These are phyloP conservation scores for Umbilicus rupestris DNA, from an alignment of 164 flowering plant species.

Conservation along the genomic window DNA sequence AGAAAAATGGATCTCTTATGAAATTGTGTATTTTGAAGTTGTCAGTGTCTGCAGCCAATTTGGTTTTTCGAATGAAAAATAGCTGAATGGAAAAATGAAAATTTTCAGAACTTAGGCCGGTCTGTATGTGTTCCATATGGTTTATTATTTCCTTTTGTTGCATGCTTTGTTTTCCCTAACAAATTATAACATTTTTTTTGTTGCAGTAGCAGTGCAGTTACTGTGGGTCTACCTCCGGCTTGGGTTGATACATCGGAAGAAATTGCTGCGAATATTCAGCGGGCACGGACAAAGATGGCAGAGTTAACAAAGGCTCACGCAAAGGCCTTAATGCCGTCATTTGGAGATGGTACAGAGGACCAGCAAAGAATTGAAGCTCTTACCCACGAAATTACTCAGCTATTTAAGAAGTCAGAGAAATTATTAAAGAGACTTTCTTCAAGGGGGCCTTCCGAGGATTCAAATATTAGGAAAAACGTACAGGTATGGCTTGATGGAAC, in stretches of 20 bases:
- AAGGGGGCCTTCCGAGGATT: conserved; percentile 77
- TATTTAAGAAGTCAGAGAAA: conserved; percentile 72
- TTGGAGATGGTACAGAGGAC: conserved; percentile 89
- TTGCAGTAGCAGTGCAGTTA: conserved; percentile 54
- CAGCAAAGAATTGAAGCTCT: conserved; percentile 68
- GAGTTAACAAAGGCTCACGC: conserved; percentile 83
- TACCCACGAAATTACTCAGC: conserved; percentile 72
- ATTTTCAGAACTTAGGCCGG: not conserved
- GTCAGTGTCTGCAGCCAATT: not conserved
- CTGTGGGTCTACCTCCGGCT: conserved; percentile 89
- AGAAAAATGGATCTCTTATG: not conserved
- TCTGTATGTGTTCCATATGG: not conserved
- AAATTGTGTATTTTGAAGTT: not conserved
- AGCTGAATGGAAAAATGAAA: not conserved
- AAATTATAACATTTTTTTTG: not conserved
- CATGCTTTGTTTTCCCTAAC: not conserved
- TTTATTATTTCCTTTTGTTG: not conserved
- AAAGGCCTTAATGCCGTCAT: conserved; percentile 89
- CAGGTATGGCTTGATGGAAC: conserved; percentile 41
- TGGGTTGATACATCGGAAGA: conserved; percentile 99
- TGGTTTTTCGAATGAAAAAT: not conserved
- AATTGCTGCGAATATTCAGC: conserved; percentile 65
- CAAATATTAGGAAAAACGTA: conserved; percentile 82
- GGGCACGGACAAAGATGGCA: conserved; percentile 61
- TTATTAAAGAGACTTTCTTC: conserved; percentile 62